Evolutionary conservation across 495 filamentous ascomycete genomes (phyloP).

Genomic region (Lophiostoma macrostomum): DNA sequence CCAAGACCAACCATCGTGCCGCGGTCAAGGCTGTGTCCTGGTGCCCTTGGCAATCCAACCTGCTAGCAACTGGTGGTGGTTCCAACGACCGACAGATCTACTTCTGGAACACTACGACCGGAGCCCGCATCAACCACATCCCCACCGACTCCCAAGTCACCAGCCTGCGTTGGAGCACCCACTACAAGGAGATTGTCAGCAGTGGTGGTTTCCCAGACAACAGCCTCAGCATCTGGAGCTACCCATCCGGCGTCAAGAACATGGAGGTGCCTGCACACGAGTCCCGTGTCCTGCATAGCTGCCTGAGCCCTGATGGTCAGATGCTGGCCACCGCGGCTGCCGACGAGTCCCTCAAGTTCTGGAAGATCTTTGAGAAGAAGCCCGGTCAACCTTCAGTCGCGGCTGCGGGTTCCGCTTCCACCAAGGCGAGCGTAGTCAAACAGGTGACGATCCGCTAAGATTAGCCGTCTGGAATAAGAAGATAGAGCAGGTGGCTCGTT

Average conservation of each 20-base stretch:
- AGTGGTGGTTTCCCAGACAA: slow-evolving; percentile 98
- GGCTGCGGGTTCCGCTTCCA: slow-evolving; percentile 55
- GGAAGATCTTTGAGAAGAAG: slow-evolving; percentile 99
- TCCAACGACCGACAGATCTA: slow-evolving; percentile 97
- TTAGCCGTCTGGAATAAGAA: not conserved
- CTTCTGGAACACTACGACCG: slow-evolving; percentile 99
- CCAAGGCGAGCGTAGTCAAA: slow-evolving; percentile 76
- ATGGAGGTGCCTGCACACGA: slow-evolving; percentile 99
- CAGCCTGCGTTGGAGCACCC: slow-evolving; percentile 87
- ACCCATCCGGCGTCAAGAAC: slow-evolving; percentile 92
- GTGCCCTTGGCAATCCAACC: slow-evolving; percentile 98
- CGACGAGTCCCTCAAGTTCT: slow-evolving; percentile 98
- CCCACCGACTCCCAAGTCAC: slow-evolving; percentile 97
- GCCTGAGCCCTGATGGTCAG: slow-evolving; percentile 92
- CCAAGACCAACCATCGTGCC: slow-evolving; percentile 98
- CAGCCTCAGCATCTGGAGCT: slow-evolving; percentile 97
- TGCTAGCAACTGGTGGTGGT: slow-evolving; percentile 93
- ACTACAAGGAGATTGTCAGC: slow-evolving; percentile 97
- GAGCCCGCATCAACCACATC: slow-evolving; percentile 96
- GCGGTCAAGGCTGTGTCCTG: slow-evolving; percentile 97
- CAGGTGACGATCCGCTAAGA: slow-evolving; percentile 93
- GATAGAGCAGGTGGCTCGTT: slow-evolving; percentile 20
- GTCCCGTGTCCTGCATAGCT: slow-evolving; percentile 91
- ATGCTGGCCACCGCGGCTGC: slow-evolving; percentile 93
- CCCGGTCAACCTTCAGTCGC: slow-evolving; percentile 60